Conservation (phyloP, 2,329 filamentous ascomycete species). For the Fusarium burgessii region DNA sequence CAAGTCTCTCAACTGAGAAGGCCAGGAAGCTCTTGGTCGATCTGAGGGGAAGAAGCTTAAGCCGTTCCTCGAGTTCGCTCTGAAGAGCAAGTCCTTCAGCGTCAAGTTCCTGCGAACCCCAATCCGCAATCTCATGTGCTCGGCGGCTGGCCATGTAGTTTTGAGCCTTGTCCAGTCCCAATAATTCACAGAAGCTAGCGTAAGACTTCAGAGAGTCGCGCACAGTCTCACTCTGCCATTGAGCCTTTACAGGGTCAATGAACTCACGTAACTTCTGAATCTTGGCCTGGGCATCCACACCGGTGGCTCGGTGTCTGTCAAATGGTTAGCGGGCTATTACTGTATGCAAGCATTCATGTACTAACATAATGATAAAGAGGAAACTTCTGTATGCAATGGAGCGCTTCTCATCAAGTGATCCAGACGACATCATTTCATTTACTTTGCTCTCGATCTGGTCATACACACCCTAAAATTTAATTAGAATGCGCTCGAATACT, state of each 20-base stretch:
- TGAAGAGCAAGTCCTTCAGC: slow-evolving; percentile 84
- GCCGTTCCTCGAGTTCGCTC: slow-evolving; percentile 79
- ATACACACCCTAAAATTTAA: slow-evolving; percentile 74
- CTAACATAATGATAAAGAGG: slow-evolving; percentile 89
- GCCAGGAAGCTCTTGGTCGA: slow-evolving; percentile 93
- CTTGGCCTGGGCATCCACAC: slow-evolving; percentile 77
- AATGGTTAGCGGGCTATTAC: slow-evolving; percentile 24
- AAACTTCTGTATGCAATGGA: slow-evolving; percentile 90
- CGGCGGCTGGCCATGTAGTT: slow-evolving; percentile 80
- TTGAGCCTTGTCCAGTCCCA: slow-evolving; percentile 84
- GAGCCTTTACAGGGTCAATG: slow-evolving; percentile 81
- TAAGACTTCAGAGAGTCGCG: slow-evolving; percentile 79
- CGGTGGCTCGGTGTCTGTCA: slow-evolving; percentile 79
- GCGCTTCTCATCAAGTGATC: slow-evolving; percentile 82
- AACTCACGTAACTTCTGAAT: slow-evolving; percentile 80
- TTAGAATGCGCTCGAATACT: slow-evolving; percentile 7
- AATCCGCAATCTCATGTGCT: slow-evolving; percentile 83
- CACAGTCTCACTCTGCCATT: slow-evolving; percentile 81
- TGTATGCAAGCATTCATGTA: not conserved
- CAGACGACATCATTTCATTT: slow-evolving; percentile 79
- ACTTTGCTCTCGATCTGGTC: slow-evolving; percentile 87
- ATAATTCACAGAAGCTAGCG: slow-evolving; percentile 79
- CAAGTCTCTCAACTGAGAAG: slow-evolving; percentile 90
- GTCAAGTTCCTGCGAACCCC: slow-evolving; percentile 83
- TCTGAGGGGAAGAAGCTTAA: slow-evolving; percentile 82